Evolutionary conservation across 2,329 filamentous ascomycete species (phyloP), one percentile per base, ranked within the genome.

Genomic region (Diaporthe ilicicola): DNA sequence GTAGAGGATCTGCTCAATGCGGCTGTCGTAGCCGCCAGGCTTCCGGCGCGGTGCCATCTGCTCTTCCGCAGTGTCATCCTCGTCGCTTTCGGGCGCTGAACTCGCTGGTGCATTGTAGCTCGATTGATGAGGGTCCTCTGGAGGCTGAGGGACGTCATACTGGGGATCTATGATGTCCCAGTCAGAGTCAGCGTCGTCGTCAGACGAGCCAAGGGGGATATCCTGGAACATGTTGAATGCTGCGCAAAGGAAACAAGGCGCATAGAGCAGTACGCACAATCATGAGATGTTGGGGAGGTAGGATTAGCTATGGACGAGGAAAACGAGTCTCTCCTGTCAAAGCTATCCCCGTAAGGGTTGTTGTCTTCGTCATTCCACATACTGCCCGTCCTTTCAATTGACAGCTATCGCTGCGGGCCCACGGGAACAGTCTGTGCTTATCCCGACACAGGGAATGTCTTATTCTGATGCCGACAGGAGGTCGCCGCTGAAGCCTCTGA

Each of bases 361-460:
- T 98, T 98, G 80, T 98, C 94, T 84, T 98, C 95, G 86, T 98
- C 95, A 88, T 98, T 97, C 95, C 95, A 98, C 95, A 98, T 98
- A 76, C 77, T 88, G 80, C 67, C 67, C 39, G 69, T 27, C 1
- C 53, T 56, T 56, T 73, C 15, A 51, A 39, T n/a, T 24, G 27
- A 29, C 32, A 42, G 19, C 22, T 37, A 68, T 42, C 9, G 39
- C 17, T 68, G 19, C 37, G 29, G 24, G 39, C 12, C 15, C 34
- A 22, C 34, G 32, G 12, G 7, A 13, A 24, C 4, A 10, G 22
- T 22, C 12, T 29, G 15, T 22, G 19, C 39, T n/a, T 48, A 3
- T 12, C 27, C 32, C 17, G 51, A 22, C n/a, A 27, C 48, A 4
- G 37, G 22, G 4, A 32, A 29, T 8, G 8, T n/a, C 29, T 29